phyloP scores from a whole-genome alignment of 306 rosid genomes.

The Acacia crassicarpa region DNA sequence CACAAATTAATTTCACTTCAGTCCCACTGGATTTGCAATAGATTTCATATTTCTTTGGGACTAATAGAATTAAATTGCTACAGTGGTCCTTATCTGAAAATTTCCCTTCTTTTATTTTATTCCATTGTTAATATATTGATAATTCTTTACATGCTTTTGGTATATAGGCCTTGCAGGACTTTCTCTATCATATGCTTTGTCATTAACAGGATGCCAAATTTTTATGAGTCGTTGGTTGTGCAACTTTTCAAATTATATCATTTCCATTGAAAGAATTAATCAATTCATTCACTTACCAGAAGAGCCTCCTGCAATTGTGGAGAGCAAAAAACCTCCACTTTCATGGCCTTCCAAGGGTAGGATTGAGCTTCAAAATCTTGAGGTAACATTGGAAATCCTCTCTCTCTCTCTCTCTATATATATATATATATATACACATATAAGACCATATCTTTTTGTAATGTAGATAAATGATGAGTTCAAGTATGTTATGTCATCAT shows the following conservation, averaged over 20 bases:
- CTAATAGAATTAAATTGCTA: no score
- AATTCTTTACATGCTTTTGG: not conserved
- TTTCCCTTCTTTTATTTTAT: not conserved
- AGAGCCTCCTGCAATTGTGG: slow-evolving; percentile 59
- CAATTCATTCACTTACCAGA: slow-evolving; percentile 68
- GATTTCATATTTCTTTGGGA: no score
- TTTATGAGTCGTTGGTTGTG: slow-evolving; percentile 47
- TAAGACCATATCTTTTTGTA: not conserved
- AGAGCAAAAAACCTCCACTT: slow-evolving; percentile 51
- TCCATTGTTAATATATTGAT: not conserved
- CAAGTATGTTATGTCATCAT: not conserved
- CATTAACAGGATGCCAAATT: slow-evolving; percentile 38
- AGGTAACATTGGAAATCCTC: slow-evolving; percentile 38
- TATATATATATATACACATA: no score
- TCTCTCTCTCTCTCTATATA: no score
- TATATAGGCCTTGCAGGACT: slow-evolving; percentile 68
- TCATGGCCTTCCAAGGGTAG: slow-evolving; percentile 70
- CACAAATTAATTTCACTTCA: no score
- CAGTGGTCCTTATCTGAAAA: no score
- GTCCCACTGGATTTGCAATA: no score
- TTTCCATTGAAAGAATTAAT: slow-evolving; percentile 77
- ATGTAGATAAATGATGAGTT: not conserved
- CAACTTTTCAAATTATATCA: slow-evolving; percentile 46
- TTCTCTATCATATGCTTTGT: slow-evolving; percentile 65
- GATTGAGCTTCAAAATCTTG: slow-evolving; percentile 53